Base-by-base conservation (phyloP, 495 filamentous ascomycete genomes). In the Xylaria curta region DNA sequence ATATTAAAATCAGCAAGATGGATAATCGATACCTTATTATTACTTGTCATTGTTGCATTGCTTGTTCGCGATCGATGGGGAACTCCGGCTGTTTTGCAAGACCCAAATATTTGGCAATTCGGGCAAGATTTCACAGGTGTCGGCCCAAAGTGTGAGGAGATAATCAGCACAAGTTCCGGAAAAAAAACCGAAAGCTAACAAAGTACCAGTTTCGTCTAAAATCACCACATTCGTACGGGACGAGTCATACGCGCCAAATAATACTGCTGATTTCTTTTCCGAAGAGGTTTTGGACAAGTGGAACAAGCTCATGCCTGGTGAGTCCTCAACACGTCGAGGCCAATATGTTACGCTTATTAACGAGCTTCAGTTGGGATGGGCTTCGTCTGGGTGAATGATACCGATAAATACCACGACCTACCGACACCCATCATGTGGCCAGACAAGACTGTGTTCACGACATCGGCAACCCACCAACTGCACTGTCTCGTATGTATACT, bases 401-500 rank as follows among this genome's bases (percentile, higher is more conserved):
- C 83, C 4, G 40, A 80, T 31, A 78, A 79, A 53, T 84, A 85
- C 66, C 82, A 85, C 68, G 82, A 85, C 67, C 79, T 85, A 12
- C 83, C 83, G 21, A 80, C 73, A 6, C 83, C 83, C 12, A 81
- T 85, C 63, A 77, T 80, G 68, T 85, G 83, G 83, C 81, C 81
- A 1, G 81, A 84, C 40, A 84, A 82, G 78, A 84, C 83, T 33
- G 83, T 84, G 59, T 85, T 84, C 70, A 84, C 82, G 26, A 85
- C 82, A 13, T 84, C 82, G 0, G 72, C 82, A 59, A 85, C 82
- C 0, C 83, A 84, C 63, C 83, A 85, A 71, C 75, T 84, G 46
- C 83, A 85, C 67, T 85, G 82, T 67, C 77, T 85, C 15, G 79
- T 80, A 70, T 68, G 73, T 63, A 10, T 31, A 8, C 26, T 33